These are phyloP conservation scores for Phylloporus sp. DNA, from an alignment of 768 basidiomycete species.

Conservation along the genomic window DNA sequence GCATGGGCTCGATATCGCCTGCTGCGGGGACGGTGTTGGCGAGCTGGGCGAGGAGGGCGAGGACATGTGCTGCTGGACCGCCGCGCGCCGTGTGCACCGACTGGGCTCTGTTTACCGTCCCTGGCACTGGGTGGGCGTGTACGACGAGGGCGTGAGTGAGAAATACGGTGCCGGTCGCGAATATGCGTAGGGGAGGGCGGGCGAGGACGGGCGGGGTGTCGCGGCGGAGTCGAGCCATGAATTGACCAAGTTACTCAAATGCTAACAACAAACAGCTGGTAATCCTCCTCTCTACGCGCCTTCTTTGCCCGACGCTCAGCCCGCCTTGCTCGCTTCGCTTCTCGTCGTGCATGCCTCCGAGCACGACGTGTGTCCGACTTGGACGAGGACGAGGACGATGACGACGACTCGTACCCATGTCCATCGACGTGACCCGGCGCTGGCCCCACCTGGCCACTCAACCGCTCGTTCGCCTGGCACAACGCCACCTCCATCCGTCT, in stretches of 20 bases:
- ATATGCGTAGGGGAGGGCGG: constrained; percentile 48
- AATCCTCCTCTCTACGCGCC: constrained; percentile 14
- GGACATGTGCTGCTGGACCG: constrained; percentile 65
- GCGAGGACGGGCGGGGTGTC: constrained; percentile 19
- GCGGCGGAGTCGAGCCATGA: constrained; percentile 28
- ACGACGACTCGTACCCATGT: neutral
- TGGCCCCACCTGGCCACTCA: constrained; percentile 23
- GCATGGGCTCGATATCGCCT: constrained; percentile 42
- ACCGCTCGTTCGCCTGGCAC: constrained; percentile 26
- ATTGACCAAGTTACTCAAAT: neutral
- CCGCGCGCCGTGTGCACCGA: constrained; percentile 64
- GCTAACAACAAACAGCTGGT: constrained; percentile 20
- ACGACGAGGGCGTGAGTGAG: constrained; percentile 67
- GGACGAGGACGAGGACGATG: no score
- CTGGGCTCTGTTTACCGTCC: constrained; percentile 62
- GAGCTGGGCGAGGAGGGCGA: constrained; percentile 71
- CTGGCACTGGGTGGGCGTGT: constrained; percentile 53
- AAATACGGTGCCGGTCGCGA: constrained; percentile 79
- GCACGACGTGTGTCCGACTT: constrained; percentile 3
- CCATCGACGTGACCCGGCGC: constrained; percentile 10
- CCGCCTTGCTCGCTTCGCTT: constrained; percentile 6
- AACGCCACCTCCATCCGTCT: constrained; percentile 42
- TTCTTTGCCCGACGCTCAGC: constrained; percentile 16
- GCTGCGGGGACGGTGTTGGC: constrained; percentile 23
- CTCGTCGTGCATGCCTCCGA: constrained; percentile 14